phyloP scores from a whole-genome alignment of 2,329 filamentous ascomycete species.

The Colletotrichum tamarilloi region DNA sequence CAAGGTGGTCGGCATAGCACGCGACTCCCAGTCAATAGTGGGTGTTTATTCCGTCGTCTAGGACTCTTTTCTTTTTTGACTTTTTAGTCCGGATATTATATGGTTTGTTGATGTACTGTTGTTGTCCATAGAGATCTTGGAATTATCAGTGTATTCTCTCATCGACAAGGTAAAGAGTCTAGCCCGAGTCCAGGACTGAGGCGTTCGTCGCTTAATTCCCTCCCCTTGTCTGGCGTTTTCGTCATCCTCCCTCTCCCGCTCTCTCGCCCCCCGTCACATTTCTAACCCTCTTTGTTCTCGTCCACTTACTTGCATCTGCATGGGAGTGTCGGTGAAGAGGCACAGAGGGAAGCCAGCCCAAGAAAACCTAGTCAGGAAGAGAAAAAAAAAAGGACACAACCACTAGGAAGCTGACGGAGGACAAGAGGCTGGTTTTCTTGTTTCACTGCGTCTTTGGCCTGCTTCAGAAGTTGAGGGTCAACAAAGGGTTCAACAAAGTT shows the following conservation, averaged over 20 bases:
- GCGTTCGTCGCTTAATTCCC: slow-evolving; percentile 29
- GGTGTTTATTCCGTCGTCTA: neutral
- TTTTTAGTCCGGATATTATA: neutral
- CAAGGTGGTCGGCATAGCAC: neutral
- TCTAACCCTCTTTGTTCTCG: slow-evolving; percentile 5
- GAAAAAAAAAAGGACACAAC: neutral
- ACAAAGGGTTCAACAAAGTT: slow-evolving; percentile 26
- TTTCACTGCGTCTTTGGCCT: slow-evolving; percentile 10
- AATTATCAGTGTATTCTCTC: neutral
- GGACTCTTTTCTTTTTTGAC: neutral
- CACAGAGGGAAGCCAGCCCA: neutral
- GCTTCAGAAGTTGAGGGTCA: slow-evolving; percentile 7
- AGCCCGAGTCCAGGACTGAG: neutral
- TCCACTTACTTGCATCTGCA: neutral
- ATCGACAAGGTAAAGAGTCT: neutral
- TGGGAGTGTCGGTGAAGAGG: slow-evolving; percentile 16
- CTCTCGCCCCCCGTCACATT: neutral
- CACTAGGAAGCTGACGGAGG: neutral
- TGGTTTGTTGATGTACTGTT: neutral
- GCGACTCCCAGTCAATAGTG: neutral
- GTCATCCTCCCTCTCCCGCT: slow-evolving; percentile 30
- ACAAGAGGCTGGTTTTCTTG: neutral
- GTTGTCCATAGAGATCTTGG: neutral
- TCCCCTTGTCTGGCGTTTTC: slow-evolving; percentile 26
- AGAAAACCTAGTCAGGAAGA: neutral